Evolutionary conservation across 441 rosid species (phyloP).

Genomic region (Pelargonium fulgidum): DNA sequence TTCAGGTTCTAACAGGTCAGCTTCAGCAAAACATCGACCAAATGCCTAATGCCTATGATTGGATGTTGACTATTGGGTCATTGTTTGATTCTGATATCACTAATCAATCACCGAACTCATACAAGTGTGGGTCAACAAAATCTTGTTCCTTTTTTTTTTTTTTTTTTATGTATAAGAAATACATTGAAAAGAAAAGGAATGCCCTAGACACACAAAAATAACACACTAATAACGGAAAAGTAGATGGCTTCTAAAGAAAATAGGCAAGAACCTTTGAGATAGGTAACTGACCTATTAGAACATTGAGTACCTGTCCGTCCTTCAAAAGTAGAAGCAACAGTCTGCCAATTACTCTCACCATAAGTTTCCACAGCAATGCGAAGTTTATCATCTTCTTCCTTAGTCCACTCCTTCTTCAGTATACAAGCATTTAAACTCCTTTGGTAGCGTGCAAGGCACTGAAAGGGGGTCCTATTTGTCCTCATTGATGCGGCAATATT

Average conservation of each 20-base stretch:
- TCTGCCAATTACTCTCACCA: conserved; percentile 79
- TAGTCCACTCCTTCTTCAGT: conserved; percentile 66
- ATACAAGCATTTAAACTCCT: conserved; percentile 70
- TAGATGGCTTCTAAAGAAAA: conserved; percentile 7
- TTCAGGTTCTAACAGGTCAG: too few species aligned
- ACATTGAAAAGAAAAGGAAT: background rate
- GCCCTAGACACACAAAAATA: background rate
- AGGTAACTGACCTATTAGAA: conserved; percentile 68
- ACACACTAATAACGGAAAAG: background rate
- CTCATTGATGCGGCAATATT: conserved; percentile 60
- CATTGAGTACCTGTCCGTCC: conserved; percentile 87
- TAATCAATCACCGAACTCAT: background rate
- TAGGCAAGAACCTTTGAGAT: conserved; percentile 2
- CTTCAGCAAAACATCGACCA: too few species aligned
- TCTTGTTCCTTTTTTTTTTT: background rate
- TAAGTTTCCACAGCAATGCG: conserved; percentile 51
- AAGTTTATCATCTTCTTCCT: conserved; percentile 79
- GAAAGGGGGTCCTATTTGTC: conserved; percentile 75
- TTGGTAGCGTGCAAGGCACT: conserved; percentile 76
- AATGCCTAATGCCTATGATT: background rate
- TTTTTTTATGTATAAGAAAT: too few species aligned
- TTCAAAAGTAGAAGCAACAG: conserved; percentile 57
- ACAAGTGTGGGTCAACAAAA: background rate
- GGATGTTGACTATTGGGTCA: background rate
- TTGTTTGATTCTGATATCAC: background rate